These are phyloP conservation scores for Aspergillus wentii DNA, from an alignment of 495 filamentous ascomycete species.

Conservation along the genomic window DNA sequence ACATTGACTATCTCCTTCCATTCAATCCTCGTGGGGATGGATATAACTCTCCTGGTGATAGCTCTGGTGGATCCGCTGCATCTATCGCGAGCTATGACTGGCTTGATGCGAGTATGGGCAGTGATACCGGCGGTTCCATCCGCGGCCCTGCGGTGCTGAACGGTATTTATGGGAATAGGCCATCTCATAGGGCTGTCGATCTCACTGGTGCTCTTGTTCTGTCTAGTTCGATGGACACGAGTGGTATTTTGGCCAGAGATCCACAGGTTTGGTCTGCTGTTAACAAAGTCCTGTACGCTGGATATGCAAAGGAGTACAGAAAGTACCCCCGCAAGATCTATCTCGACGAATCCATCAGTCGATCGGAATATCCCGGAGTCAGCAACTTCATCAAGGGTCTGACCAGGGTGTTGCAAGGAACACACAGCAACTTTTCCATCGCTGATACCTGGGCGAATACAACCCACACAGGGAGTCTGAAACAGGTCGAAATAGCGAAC, in stretches of 20 bases:
- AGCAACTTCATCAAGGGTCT: background rate
- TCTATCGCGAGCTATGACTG: constrained; percentile 40
- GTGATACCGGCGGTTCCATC: constrained; percentile 29
- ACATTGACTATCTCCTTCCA: constrained; percentile 23
- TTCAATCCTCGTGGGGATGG: constrained; percentile 49
- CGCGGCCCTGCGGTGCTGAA: constrained; percentile 19
- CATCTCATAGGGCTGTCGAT: constrained; percentile 6
- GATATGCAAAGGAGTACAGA: constrained; percentile 27
- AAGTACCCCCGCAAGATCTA: constrained; percentile 1
- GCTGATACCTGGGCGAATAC: background rate
- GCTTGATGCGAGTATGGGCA: constrained; percentile 44
- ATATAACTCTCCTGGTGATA: constrained; percentile 35
- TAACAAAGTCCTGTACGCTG: constrained; percentile 34
- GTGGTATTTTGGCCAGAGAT: constrained; percentile 39
- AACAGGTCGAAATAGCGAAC: background rate
- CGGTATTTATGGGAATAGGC: constrained; percentile 19
- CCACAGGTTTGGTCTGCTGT: constrained; percentile 37
- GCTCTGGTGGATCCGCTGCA: constrained; percentile 35
- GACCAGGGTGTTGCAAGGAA: background rate
- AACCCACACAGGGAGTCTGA: background rate
- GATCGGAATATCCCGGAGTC: no score
- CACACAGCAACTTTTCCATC: background rate
- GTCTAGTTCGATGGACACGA: constrained; percentile 32
- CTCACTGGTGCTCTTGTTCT: constrained; percentile 30
- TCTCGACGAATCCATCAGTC: background rate